A percentile compares a stretch with the other conserved stretches of the same genome.
Evolutionary conservation across 352 stramenopile genomes (phyloP).

Genomic region (Globisporangium rhizosaccharum): DNA sequence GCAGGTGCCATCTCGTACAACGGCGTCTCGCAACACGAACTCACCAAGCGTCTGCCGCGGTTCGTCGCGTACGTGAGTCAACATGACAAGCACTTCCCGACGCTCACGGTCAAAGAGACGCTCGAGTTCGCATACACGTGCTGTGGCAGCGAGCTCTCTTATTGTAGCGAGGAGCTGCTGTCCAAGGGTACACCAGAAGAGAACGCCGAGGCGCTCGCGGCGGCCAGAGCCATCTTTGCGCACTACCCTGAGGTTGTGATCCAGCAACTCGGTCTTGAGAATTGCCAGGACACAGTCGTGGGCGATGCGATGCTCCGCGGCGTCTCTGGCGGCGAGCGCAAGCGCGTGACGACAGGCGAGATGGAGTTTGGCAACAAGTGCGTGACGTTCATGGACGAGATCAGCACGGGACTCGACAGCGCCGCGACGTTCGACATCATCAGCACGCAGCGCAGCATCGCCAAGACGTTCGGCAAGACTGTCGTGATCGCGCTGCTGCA

Average conservation of each 20-base stretch:
- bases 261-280: constrained; percentile 1
- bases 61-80: constrained; percentile 45
- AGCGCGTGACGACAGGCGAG: constrained; percentile 44
- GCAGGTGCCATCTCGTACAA: constrained; percentile 17
- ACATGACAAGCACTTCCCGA: constrained; percentile 41
- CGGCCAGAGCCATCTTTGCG: background rate
- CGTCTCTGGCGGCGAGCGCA: constrained; percentile 44
- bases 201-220: background rate
- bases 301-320: constrained; percentile 38
- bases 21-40: background rate
- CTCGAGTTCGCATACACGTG: constrained; percentile 39
- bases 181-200: background rate
- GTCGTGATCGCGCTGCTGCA: constrained; percentile 54
- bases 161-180: background rate
- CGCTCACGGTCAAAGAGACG: constrained; percentile 47
- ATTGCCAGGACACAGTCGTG: background rate
- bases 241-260: constrained; percentile 1
- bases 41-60: constrained; percentile 23
- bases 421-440: constrained; percentile 89
- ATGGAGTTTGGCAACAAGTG: constrained; percentile 60
- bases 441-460: constrained; percentile 39
- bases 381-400: constrained; percentile 80
- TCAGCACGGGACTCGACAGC: constrained; percentile 88
- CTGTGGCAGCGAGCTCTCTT: constrained; percentile 19
- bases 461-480: constrained; percentile 35